phyloP scores from a whole-genome alignment of 129 eudicot species.

The Erigeron canadensis region DNA sequence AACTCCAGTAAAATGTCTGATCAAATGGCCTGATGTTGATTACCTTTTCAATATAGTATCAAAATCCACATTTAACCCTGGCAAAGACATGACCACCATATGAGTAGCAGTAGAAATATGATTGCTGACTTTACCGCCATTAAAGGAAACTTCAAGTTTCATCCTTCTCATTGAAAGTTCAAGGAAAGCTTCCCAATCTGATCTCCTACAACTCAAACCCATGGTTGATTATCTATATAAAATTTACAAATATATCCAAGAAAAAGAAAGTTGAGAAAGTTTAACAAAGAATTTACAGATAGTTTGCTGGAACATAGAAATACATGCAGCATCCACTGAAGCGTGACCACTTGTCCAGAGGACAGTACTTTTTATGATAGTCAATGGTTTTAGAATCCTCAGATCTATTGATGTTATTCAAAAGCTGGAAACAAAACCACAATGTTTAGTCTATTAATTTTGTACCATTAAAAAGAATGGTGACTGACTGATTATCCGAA shows the following conservation, averaged over 20 bases:
- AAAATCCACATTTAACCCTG: slow-evolving; percentile 43
- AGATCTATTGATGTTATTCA: slow-evolving; percentile 46
- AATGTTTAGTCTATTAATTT: not conserved
- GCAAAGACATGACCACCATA: slow-evolving; percentile 52
- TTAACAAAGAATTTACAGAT: slow-evolving; percentile 35
- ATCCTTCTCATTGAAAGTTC: slow-evolving; percentile 72
- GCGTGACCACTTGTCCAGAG: slow-evolving; percentile 71
- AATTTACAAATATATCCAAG: not conserved
- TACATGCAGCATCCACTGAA: slow-evolving; percentile 80
- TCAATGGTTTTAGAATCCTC: slow-evolving; percentile 58
- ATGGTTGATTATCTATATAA: slow-evolving; percentile 11
- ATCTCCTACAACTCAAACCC: slow-evolving; percentile 31
- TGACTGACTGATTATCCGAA: slow-evolving; percentile 2
- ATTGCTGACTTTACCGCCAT: slow-evolving; percentile 67
- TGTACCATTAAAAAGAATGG: not conserved
- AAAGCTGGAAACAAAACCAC: slow-evolving; percentile 44
- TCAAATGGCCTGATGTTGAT: slow-evolving; percentile 16
- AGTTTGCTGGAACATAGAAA: slow-evolving; percentile 52
- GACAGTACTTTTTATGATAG: slow-evolving; percentile 72
- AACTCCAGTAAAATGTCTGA: not conserved
- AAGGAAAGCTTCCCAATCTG: slow-evolving; percentile 52
- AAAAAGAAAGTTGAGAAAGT: not conserved
- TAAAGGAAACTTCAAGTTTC: slow-evolving; percentile 67
- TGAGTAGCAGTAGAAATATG: slow-evolving; percentile 68
- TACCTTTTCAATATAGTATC: slow-evolving; percentile 53